Evolutionary conservation across 2,329 filamentous ascomycete genomes (phyloP).

Genomic region (Trichoderma sp.): DNA sequence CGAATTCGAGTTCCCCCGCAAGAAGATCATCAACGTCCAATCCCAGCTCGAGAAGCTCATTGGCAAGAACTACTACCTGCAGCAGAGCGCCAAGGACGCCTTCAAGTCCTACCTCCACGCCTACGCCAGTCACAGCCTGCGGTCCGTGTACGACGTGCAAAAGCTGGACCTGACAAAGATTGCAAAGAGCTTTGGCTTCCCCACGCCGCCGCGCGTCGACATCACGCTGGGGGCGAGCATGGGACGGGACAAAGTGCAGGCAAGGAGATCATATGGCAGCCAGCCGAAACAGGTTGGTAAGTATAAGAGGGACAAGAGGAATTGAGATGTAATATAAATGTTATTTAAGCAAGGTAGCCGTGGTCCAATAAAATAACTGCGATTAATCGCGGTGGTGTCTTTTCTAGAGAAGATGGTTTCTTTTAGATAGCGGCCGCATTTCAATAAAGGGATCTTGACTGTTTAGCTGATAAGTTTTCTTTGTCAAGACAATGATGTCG

Average conservation of each 20-base stretch:
- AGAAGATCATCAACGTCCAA: conserved; percentile 88
- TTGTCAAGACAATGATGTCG: too few species aligned
- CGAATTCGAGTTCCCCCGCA: conserved; percentile 90
- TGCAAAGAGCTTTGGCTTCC: conserved; percentile 79
- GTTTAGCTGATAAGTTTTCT: too few species aligned
- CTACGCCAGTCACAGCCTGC: conserved; percentile 70
- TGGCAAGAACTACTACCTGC: conserved; percentile 92
- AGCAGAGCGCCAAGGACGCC: conserved; percentile 75
- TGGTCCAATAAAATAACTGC: conserved; percentile 4
- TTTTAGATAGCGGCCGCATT: not conserved
- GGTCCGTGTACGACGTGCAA: conserved; percentile 69
- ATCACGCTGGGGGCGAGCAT: conserved; percentile 79
- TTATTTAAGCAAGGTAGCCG: conserved; percentile 16
- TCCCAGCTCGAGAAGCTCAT: conserved; percentile 93
- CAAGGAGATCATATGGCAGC: conserved; percentile 70
- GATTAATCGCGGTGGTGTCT: not conserved
- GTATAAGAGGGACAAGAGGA: conserved; percentile 21
- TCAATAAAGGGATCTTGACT: too few species aligned
- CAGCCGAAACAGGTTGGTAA: conserved; percentile 61
- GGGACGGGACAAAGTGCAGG: conserved; percentile 63
- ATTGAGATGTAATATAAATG: conserved; percentile 1
- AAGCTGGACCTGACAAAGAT: conserved; percentile 81
- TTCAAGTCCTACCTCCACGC: conserved; percentile 92
- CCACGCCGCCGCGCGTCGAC: conserved; percentile 75
- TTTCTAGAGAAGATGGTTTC: not conserved